Conservation (phyloP, 768 basidiomycete genomes). For the Leccinum variicolor region DNA sequence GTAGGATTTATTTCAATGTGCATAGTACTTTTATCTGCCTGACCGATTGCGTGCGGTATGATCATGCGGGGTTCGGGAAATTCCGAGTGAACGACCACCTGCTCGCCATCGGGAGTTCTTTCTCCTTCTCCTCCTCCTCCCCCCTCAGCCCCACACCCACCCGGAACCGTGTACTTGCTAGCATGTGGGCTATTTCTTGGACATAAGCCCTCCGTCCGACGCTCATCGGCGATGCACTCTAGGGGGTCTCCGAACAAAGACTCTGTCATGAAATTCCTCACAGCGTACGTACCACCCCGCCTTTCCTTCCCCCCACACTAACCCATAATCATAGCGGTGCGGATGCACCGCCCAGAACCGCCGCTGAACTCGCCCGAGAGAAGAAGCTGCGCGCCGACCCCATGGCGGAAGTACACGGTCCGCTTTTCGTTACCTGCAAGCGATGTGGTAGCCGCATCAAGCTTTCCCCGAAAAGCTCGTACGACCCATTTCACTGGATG, state of each 20-base stretch:
- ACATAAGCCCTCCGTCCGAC: not conserved
- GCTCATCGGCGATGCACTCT: slow-evolving; percentile 20
- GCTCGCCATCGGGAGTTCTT: not conserved
- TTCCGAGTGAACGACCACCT: slow-evolving; percentile 19
- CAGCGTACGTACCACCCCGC: slow-evolving; percentile 17
- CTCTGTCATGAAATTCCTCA: slow-evolving; percentile 18
- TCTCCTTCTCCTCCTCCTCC: slow-evolving; percentile 1
- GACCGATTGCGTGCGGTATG: slow-evolving; percentile 19
- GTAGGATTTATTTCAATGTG: slow-evolving; percentile 7
- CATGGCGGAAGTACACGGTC: slow-evolving; percentile 48
- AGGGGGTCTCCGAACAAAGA: slow-evolving; percentile 27
- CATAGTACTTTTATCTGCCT: slow-evolving; percentile 2
- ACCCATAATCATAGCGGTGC: slow-evolving; percentile 18
- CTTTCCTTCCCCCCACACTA: slow-evolving; percentile 1
- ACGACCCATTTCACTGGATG: slow-evolving; percentile 65
- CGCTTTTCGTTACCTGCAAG: slow-evolving; percentile 51
- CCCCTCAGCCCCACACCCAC: not conserved
- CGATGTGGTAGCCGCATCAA: slow-evolving; percentile 58
- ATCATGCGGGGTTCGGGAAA: slow-evolving; percentile 23
- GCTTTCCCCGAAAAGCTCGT: slow-evolving; percentile 63
- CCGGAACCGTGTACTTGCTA: not conserved
- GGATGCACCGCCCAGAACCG: slow-evolving; percentile 32
- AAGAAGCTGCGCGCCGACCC: slow-evolving; percentile 50
- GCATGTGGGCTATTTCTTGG: slow-evolving; percentile 21
- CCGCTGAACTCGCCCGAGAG: slow-evolving; percentile 49